phyloP scores from a whole-genome alignment of 495 filamentous ascomycete species.

The Penicillium longicatenatum region DNA sequence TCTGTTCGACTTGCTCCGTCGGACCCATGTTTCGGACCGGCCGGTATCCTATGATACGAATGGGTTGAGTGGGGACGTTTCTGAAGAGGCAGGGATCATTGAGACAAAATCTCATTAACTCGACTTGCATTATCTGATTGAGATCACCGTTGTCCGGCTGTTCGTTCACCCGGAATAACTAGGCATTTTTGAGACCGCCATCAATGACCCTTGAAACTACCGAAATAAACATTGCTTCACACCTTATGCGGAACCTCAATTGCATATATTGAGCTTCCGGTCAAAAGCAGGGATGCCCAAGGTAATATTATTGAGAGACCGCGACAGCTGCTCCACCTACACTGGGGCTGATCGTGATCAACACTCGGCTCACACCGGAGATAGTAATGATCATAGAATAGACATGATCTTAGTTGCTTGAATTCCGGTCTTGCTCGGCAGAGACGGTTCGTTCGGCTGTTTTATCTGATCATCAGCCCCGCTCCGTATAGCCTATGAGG shows the following conservation, averaged over 20 bases:
- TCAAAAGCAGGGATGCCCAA: too few species aligned
- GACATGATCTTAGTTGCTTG: background rate
- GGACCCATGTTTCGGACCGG: constrained; percentile 1
- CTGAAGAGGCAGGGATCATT: constrained; percentile 6
- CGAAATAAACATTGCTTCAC: background rate
- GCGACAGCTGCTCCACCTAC: background rate
- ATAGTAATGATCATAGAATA: background rate
- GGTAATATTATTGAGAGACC: background rate
- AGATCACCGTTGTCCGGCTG: constrained; percentile 10
- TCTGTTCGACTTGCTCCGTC: constrained; percentile 4
- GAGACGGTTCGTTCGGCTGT: background rate
- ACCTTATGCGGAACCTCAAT: too few species aligned
- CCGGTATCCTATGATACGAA: background rate
- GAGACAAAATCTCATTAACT: background rate
- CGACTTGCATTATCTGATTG: constrained; percentile 15
- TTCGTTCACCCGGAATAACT: background rate
- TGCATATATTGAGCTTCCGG: too few species aligned
- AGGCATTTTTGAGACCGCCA: background rate
- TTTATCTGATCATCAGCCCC: background rate
- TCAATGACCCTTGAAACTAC: background rate
- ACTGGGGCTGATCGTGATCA: background rate
- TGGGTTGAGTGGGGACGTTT: background rate
- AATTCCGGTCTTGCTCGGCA: background rate
- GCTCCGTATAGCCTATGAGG: too few species aligned
- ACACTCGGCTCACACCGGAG: background rate